Base-by-base conservation (phyloP, 140 eudicot genomes). In the Oenanthe javanica region DNA sequence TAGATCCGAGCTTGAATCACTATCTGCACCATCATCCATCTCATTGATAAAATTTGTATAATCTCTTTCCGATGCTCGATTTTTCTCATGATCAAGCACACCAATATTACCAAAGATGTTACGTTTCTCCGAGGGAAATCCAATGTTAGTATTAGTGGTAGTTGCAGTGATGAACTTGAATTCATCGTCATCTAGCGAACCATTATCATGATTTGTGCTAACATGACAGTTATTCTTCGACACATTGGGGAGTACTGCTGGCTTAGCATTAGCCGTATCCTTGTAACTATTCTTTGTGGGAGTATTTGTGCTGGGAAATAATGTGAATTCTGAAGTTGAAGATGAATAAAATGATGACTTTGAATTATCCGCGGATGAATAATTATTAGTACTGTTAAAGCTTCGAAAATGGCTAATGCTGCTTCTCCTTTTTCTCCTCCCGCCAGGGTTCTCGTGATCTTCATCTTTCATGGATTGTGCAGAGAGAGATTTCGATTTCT, bases 1-100 rank as follows among this genome's bases (percentile, higher is more conserved):
- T 45, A 95, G 86, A 89, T 95, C 99, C 27, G 97, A 95, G 48
- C 99, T 95, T 79, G 99, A 92, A 87, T 95, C 97, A 78, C 99
- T 95, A 15, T 95, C 97, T 79, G 84, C 95, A n/a, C 86, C 97
- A 77, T 90, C 97, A 75, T 87, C 91, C 67, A 78, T 89, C 46
- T 88, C 69, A n/a, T 59, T 59, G 31, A 59, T 59, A 2, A 59
- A 21, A 10, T 59, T 59, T 59, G 31, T 10, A 52, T 79, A 72
- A 19, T 84, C 52, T 42, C 76, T 72, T 46, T 72, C 38, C 3
- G 83, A 31, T 5, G 74, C 9, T 38, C 15, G 74, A 4, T 66
- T 27, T 4, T 23, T 66, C 16, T 66, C 18, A 27, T 23, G 19
- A 31, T 86, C 82, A 69, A 72, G 9, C 79, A 76, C 31, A 82